Percentiles rank a stretch among this genome's conserved stretches.
phyloP scores from a whole-genome alignment of 176 grass and related monocot genomes.

The Juncus inflexus region DNA sequence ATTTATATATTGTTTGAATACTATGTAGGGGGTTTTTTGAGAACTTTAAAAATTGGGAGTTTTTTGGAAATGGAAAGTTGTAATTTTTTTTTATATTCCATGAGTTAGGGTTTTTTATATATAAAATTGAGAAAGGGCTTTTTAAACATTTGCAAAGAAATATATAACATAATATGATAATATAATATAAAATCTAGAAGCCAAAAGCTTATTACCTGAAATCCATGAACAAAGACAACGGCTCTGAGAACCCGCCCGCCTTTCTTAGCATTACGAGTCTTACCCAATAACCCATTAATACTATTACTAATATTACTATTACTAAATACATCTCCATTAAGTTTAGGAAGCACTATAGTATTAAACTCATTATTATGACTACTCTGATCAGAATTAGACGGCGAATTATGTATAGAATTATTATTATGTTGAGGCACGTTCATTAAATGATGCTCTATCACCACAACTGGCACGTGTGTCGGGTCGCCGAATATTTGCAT shows the following conservation, averaged over 20 bases:
- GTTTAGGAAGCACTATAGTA: constrained; percentile 31
- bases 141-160: not conserved
- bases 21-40: no score
- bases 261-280: constrained; percentile 37
- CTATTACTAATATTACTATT: constrained; percentile 4
- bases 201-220: constrained; percentile 49
- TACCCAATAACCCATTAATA: constrained; percentile 3
- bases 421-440: constrained; percentile 48
- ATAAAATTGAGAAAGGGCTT: not conserved
- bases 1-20: no score
- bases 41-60: no score
- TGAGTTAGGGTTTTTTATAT: not conserved
- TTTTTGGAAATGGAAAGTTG: not conserved
- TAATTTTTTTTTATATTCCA: not conserved
- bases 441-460: constrained; percentile 84
- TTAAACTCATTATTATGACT: constrained; percentile 23
- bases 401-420: constrained; percentile 35
- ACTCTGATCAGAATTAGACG: constrained; percentile 13
- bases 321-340: constrained; percentile 19
- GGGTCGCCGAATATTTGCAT: constrained; percentile 93
- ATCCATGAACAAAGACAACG: constrained; percentile 94
- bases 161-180: not conserved
- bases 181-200: not conserved
- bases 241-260: constrained; percentile 46
- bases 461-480: constrained; percentile 79